Conservation (phyloP, 768 basidiomycete species). For the Fibroporia radiculosa region DNA sequence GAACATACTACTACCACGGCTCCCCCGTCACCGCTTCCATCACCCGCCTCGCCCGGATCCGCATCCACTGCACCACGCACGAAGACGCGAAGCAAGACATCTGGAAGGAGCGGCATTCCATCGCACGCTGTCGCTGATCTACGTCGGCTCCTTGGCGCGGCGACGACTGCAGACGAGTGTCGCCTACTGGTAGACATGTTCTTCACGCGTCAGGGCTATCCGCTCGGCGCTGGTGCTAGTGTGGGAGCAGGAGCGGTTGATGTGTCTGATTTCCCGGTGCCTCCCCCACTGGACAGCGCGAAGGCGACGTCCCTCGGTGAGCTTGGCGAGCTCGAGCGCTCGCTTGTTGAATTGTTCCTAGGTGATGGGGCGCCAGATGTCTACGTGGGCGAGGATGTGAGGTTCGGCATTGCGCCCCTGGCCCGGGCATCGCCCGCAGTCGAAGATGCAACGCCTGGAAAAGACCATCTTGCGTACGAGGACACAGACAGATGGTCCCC, state of each 20-base stretch:
- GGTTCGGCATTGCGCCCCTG: neutral
- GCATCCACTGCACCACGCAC: neutral
- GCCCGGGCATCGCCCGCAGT: no score
- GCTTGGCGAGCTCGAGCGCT: conserved; percentile 14
- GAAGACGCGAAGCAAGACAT: conserved; percentile 14
- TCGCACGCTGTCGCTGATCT: conserved; percentile 54
- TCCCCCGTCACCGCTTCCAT: neutral
- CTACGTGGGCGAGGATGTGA: conserved; percentile 6
- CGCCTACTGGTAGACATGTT: conserved; percentile 81
- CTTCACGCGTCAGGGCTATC: conserved; percentile 33
- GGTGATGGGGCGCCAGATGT: conserved; percentile 7
- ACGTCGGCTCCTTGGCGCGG: conserved; percentile 55
- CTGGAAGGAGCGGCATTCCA: conserved; percentile 24
- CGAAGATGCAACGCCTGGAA: no score
- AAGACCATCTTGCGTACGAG: no score
- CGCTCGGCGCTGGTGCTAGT: conserved; percentile 5
- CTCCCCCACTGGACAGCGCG: neutral
- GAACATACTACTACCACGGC: neutral
- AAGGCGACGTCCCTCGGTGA: neutral
- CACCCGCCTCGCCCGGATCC: neutral
- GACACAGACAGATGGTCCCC: no score
- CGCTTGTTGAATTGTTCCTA: conserved; percentile 16
- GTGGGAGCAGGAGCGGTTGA: no score
- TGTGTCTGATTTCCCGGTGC: neutral
- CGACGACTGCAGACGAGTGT: conserved; percentile 76